These are phyloP conservation scores for Linnemannia hyalina DNA, from an alignment of 192 early-diverging fungal species.

Conservation along the genomic window DNA sequence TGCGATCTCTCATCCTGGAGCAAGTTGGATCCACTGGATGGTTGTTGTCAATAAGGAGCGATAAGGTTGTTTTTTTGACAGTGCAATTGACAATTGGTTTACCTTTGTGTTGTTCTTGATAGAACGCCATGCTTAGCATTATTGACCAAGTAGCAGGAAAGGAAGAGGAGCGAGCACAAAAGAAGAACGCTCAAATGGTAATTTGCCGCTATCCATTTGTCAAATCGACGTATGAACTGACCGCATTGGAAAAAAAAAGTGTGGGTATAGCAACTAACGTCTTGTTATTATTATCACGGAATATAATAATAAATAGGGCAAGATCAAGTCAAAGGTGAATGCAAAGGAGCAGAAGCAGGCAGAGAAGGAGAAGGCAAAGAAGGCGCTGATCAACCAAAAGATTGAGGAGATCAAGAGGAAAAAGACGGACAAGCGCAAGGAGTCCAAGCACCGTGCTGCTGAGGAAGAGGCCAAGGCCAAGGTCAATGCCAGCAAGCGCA, in stretches of 20 bases:
- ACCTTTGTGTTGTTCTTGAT: neutral
- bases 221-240: neutral
- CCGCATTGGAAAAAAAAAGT: neutral
- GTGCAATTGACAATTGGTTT: neutral
- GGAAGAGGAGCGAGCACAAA: slow-evolving; percentile 36
- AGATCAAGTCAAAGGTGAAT: slow-evolving; percentile 49
- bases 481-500: slow-evolving; percentile 9
- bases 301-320: slow-evolving; percentile 16
- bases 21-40: neutral
- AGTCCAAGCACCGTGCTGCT: slow-evolving; percentile 35
- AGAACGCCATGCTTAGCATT: slow-evolving; percentile 51
- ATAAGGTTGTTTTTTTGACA: neutral
- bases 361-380: slow-evolving; percentile 45
- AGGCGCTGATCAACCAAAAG: slow-evolving; percentile 40
- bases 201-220: neutral
- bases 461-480: slow-evolving; percentile 26
- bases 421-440: slow-evolving; percentile 54
- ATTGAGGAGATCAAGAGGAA: slow-evolving; percentile 52
- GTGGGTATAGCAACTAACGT: neutral
- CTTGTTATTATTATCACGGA: neutral
- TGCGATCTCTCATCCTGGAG: too few species aligned
- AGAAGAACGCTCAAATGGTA: slow-evolving; percentile 41
- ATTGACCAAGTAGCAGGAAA: slow-evolving; percentile 52
- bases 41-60: neutral
- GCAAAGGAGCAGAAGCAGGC: slow-evolving; percentile 38